Evolutionary conservation across 2,329 filamentous ascomycete species (phyloP).

Genomic region (Arthrobotrys entomopaga): DNA sequence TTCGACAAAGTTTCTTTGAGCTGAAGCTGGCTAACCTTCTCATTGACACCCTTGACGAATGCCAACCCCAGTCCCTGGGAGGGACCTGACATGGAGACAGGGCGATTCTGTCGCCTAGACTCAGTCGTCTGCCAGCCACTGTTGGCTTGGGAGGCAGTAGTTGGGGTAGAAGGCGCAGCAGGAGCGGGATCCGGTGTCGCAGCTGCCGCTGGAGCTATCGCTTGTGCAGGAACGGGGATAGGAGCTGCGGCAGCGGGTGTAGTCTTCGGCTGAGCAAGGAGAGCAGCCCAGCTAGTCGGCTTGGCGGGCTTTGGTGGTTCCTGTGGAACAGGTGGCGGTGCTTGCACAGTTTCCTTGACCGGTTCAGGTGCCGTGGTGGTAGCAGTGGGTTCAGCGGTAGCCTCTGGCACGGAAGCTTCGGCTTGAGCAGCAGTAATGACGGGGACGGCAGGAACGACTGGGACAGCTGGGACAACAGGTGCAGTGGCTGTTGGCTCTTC

Average conservation of each 20-base stretch:
- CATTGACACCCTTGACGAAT: slow-evolving; percentile 95
- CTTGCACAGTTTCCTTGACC: slow-evolving; percentile 34
- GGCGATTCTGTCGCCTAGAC: slow-evolving; percentile 59
- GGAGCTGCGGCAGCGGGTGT: slow-evolving; percentile 56
- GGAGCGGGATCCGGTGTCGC: slow-evolving; percentile 65
- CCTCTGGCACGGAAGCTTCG: slow-evolving; percentile 30
- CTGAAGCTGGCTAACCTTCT: slow-evolving; percentile 79
- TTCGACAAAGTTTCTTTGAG: slow-evolving; percentile 76
- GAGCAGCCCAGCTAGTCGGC: slow-evolving; percentile 49
- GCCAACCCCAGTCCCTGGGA: slow-evolving; percentile 70
- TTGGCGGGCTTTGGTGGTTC: slow-evolving; percentile 49
- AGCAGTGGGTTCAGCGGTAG: slow-evolving; percentile 18
- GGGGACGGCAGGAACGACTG: slow-evolving; percentile 41
- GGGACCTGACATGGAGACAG: slow-evolving; percentile 60
- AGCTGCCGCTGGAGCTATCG: slow-evolving; percentile 61
- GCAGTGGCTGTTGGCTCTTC: slow-evolving; percentile 30
- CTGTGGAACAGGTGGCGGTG: slow-evolving; percentile 48
- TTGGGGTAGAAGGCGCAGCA: slow-evolving; percentile 60
- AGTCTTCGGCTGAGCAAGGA: slow-evolving; percentile 28
- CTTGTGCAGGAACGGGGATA: slow-evolving; percentile 59
- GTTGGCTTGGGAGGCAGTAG: slow-evolving; percentile 64
- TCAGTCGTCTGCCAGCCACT: slow-evolving; percentile 86
- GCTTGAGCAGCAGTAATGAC: slow-evolving; percentile 36
- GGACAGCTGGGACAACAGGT: slow-evolving; percentile 43
- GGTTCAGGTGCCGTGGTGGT: slow-evolving; percentile 43